Evolutionary conservation across 257 asterid genomes (phyloP).

Genomic region (Striga asiatica): DNA sequence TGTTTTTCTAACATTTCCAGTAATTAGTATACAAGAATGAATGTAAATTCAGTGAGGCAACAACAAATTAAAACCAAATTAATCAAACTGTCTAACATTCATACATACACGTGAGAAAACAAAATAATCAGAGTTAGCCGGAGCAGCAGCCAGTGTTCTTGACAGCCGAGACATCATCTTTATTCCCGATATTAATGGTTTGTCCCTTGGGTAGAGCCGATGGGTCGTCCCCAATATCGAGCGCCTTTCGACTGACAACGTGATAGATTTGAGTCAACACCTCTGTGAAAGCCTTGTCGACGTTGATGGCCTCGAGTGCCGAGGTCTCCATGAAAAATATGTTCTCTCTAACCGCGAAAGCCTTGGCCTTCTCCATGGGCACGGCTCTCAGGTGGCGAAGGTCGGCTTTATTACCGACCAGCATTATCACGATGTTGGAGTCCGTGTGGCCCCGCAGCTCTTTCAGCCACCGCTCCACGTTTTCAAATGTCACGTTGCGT

Average conservation of each 20-base stretch:
- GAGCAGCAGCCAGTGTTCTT: slow-evolving; percentile 72
- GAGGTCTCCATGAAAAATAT: slow-evolving; percentile 83
- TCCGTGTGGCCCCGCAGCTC: slow-evolving; percentile 89
- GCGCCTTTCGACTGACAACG: slow-evolving; percentile 53
- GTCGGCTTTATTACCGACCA: slow-evolving; percentile 79
- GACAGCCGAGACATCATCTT: slow-evolving; percentile 67
- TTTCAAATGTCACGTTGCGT: slow-evolving; percentile 63
- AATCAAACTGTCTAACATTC: too few species aligned
- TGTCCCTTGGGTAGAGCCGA: slow-evolving; percentile 61
- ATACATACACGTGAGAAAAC: too few species aligned
- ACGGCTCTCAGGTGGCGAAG: slow-evolving; percentile 77
- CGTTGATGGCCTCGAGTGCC: slow-evolving; percentile 64
- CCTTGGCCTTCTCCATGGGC: slow-evolving; percentile 38
- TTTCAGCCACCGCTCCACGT: slow-evolving; percentile 70
- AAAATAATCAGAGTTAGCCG: slow-evolving; percentile 19
- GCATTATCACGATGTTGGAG: slow-evolving; percentile 63
- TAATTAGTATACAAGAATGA: slow-evolving; percentile 11
- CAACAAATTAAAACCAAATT: too few species aligned
- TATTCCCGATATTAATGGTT: slow-evolving; percentile 49
- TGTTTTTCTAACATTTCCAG: slow-evolving; percentile 2
- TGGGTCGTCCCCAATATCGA: slow-evolving; percentile 65
- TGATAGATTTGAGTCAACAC: slow-evolving; percentile 67
- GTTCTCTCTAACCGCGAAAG: slow-evolving; percentile 54
- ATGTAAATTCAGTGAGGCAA: neutral
- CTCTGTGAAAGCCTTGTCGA: slow-evolving; percentile 70